phyloP scores from a whole-genome alignment of 805 yeast species.

The Komagataella pseudopastoris region DNA sequence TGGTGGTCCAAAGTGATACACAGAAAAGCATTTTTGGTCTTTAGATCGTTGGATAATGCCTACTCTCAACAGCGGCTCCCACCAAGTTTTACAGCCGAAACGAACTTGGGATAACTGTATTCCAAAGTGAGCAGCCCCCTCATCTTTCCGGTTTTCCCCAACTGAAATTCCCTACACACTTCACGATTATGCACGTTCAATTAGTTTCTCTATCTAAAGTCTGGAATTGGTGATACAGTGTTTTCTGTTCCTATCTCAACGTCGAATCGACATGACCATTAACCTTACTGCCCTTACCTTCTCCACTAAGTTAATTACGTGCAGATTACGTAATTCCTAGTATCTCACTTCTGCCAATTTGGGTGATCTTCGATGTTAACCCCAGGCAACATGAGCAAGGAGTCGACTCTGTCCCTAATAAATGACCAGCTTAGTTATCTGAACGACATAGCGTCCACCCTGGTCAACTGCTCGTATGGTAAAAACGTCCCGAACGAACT shows the following conservation, averaged over 20 bases:
- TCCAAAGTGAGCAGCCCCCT: not conserved
- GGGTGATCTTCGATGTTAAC: not conserved
- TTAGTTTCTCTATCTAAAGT: not conserved
- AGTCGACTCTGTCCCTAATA: not conserved
- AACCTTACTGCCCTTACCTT: not conserved
- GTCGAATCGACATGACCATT: not conserved
- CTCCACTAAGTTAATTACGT: not conserved
- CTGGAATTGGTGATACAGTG: not conserved
- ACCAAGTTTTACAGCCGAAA: too few relatives aligned
- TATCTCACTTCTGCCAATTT: not conserved
- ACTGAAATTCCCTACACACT: not conserved
- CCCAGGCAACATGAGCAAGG: not conserved
- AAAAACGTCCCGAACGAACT: not conserved
- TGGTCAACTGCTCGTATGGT: not conserved
- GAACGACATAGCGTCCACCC: not conserved
- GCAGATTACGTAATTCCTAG: not conserved
- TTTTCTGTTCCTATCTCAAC: not conserved
- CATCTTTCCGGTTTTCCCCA: not conserved
- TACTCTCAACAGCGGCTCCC: too few relatives aligned
- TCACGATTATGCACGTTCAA: not conserved
- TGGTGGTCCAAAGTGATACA: not conserved
- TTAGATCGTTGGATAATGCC: too few relatives aligned
- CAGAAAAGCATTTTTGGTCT: not conserved
- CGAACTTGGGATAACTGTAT: too few relatives aligned
- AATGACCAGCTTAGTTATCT: not conserved